Percentiles rank a stretch among this genome's conserved stretches.
Evolutionary conservation across 179 eudicot species (phyloP).

Genomic region (Silene vulgaris): DNA sequence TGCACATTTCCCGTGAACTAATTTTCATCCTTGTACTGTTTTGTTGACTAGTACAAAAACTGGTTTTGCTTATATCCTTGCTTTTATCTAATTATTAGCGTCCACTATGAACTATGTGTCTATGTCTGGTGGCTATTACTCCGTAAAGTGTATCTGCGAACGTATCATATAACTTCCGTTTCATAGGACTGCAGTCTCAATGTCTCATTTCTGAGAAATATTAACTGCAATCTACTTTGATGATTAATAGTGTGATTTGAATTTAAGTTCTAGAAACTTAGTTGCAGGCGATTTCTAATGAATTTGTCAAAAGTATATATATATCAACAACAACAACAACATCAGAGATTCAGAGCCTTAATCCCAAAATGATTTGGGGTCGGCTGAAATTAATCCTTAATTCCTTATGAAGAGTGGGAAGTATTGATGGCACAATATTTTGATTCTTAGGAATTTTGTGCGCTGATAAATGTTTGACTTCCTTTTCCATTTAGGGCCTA

Average conservation of each 20-base stretch:
- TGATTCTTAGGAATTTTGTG: background rate
- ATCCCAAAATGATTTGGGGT: background rate
- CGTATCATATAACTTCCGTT: background rate
- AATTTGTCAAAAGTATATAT: background rate
- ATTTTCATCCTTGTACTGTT: background rate
- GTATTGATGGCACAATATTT: constrained; percentile 3
- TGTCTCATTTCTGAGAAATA: background rate
- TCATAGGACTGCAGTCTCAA: background rate
- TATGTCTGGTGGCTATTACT: background rate
- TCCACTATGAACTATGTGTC: background rate
- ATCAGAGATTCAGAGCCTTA: no score
- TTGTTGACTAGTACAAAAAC: constrained; percentile 10
- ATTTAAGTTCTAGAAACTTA: background rate
- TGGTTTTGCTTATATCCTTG: background rate
- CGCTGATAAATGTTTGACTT: background rate
- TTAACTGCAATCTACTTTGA: background rate
- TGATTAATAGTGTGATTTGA: background rate
- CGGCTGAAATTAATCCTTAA: background rate
- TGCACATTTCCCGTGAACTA: constrained; percentile 1
- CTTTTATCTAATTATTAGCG: background rate
- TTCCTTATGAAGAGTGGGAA: background rate
- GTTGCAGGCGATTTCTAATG: background rate
- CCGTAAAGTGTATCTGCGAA: background rate
- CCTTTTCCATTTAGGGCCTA: background rate
- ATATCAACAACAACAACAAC: no score